Evolutionary conservation across 805 yeast genomes (phyloP).

Genomic region (Kodamaea fukazawae): DNA sequence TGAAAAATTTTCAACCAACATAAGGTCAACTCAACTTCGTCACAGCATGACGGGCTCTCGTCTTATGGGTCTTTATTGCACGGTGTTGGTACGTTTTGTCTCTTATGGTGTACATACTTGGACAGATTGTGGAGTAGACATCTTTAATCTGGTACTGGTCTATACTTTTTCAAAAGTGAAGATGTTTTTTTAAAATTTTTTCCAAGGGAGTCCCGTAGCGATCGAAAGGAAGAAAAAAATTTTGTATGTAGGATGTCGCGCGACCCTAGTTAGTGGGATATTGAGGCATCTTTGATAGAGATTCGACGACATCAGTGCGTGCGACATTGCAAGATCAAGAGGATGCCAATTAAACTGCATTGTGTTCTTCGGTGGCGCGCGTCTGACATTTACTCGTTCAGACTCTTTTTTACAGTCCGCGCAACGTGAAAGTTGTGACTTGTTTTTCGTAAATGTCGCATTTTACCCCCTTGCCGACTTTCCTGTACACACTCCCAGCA

Average conservation of each 20-base stretch:
- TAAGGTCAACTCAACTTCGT: no score
- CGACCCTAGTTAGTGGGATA: background rate
- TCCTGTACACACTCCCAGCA: background rate
- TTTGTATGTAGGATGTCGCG: no score
- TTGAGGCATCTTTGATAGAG: background rate
- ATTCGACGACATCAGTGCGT: background rate
- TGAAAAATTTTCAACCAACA: background rate
- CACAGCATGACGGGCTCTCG: no score
- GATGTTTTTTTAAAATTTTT: conserved; percentile 11
- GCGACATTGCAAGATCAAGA: background rate
- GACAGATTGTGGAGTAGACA: conserved; percentile 78
- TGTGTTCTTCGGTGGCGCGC: no score
- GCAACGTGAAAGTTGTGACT: conserved; percentile 9
- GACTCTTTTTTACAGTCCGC: conserved; percentile 1
- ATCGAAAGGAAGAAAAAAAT: no score
- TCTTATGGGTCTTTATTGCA: background rate
- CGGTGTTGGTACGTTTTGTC: background rate
- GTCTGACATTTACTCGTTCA: conserved; percentile 4
- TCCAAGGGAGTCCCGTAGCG: conserved; percentile 2
- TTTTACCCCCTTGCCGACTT: background rate
- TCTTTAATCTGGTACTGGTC: conserved; percentile 25
- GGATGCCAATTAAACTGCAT: no score
- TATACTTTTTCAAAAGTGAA: conserved; percentile 10
- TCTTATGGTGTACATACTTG: conserved; percentile 59
- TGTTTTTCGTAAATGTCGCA: conserved; percentile 7